These are phyloP conservation scores for Boletellus sp. DNA, from an alignment of 1,284 basidiomycete genomes.

Conservation along the genomic window DNA sequence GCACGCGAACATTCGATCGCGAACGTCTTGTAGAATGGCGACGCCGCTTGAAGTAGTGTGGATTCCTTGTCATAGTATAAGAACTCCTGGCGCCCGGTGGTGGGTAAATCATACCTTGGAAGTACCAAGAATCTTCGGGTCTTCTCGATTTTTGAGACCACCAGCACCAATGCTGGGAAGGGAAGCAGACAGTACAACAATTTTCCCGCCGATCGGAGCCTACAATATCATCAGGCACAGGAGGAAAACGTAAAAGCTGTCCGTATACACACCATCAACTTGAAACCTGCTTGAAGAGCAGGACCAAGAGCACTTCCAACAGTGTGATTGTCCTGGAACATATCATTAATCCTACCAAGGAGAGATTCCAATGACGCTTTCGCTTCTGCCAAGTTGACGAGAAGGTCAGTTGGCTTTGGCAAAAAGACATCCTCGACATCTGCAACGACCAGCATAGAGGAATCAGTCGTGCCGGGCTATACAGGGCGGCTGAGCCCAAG, in stretches of 20 bases:
- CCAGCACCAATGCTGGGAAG: constrained; percentile 90
- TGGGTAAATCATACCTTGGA: constrained; percentile 61
- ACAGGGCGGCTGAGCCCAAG: background rate
- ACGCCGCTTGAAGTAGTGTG: constrained; percentile 81
- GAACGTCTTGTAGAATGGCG: constrained; percentile 97
- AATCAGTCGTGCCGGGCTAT: constrained; percentile 79
- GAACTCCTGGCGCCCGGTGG: background rate
- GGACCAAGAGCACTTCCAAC: constrained; percentile 96
- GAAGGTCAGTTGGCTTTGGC: constrained; percentile 92
- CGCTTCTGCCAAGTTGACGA: constrained; percentile 90
- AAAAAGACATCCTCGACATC: constrained; percentile 97
- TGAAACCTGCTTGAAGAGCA: constrained; percentile 93
- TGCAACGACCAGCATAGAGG: constrained; percentile 94
- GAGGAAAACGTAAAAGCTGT: background rate
- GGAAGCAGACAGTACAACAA: constrained; percentile 84
- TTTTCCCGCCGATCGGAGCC: constrained; percentile 93
- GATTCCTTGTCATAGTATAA: constrained; percentile 60
- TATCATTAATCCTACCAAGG: constrained; percentile 82
- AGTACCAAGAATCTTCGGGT: constrained; percentile 94
- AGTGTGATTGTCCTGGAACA: constrained; percentile 93
- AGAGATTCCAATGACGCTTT: constrained; percentile 81
- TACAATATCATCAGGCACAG: constrained; percentile 27
- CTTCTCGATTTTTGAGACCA: constrained; percentile 93
- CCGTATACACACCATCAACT: constrained; percentile 69
- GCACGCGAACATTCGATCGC: constrained; percentile 97